These are phyloP conservation scores for Acarospora socialis DNA, from an alignment of 2,329 filamentous ascomycete genomes.

Conservation along the genomic window DNA sequence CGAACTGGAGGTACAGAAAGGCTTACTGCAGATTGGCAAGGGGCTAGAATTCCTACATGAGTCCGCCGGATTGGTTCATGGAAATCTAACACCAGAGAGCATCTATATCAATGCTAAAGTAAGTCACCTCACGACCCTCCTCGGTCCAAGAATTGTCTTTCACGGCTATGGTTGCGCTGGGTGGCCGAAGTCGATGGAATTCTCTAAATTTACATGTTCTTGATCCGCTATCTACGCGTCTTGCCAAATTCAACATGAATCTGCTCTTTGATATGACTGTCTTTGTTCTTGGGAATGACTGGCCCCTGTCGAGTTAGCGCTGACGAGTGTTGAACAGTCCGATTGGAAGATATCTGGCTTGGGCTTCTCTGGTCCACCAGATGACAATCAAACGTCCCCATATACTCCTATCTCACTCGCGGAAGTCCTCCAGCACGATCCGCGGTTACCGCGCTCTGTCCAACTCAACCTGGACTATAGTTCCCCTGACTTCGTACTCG, in stretches of 20 bases:
- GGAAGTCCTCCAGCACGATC: slow-evolving; percentile 73
- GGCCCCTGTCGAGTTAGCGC: no score
- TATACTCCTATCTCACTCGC: slow-evolving; percentile 68
- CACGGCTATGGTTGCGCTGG: no score
- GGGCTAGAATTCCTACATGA: slow-evolving; percentile 92
- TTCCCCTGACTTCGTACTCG: slow-evolving; percentile 86
- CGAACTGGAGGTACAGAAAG: slow-evolving; percentile 95
- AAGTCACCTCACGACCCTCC: slow-evolving; percentile 18
- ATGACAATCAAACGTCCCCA: slow-evolving; percentile 57
- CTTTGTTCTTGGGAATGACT: no score
- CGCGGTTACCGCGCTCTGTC: slow-evolving; percentile 64
- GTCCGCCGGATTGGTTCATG: slow-evolving; percentile 84
- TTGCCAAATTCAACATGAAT: no score
- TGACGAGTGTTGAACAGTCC: no score
- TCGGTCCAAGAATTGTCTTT: background rate
- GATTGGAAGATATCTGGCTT: slow-evolving; percentile 99
- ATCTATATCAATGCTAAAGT: slow-evolving; percentile 89
- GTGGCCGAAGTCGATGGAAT: no score
- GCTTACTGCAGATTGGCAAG: slow-evolving; percentile 80
- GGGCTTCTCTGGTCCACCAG: slow-evolving; percentile 66
- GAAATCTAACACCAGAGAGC: slow-evolving; percentile 85
- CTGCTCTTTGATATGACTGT: no score
- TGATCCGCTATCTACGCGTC: no score
- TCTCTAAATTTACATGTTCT: no score
- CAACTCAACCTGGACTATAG: slow-evolving; percentile 88